Evolutionary conservation across 78 protist genomes (phyloP).

Genomic region (Salpingoeca rosetta): DNA sequence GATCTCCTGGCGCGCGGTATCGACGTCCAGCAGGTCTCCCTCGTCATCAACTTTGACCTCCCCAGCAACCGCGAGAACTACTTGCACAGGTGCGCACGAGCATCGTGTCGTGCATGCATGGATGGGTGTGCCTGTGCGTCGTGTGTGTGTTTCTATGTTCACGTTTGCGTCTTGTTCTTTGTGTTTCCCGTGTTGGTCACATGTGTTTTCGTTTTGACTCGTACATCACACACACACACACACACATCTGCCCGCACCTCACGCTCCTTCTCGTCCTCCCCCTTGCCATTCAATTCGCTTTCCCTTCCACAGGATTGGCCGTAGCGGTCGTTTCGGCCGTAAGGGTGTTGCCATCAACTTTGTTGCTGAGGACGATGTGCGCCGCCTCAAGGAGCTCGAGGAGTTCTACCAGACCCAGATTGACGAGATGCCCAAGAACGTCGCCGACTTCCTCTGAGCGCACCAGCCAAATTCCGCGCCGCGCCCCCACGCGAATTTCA

Average conservation of each 20-base stretch:
- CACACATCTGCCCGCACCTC: background rate
- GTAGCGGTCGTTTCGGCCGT: conserved; percentile 96
- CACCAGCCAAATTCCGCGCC: too few relatives aligned
- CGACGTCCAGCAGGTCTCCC: conserved; percentile 94
- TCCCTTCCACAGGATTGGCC: conserved; percentile 79
- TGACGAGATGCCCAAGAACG: conserved; percentile 94
- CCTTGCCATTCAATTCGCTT: too few relatives aligned
- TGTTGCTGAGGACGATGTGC: conserved; percentile 85
- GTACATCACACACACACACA: background rate
- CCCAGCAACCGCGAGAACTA: conserved; percentile 92
- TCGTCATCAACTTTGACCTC: conserved; percentile 95
- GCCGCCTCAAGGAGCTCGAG: conserved; percentile 85
- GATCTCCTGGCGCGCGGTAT: conserved; percentile 97
- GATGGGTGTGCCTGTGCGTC: background rate
- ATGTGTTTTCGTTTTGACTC: background rate
- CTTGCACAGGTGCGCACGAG: conserved; percentile 73
- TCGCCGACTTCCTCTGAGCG: background rate
- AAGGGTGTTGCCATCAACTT: conserved; percentile 99
- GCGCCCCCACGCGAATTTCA: too few relatives aligned
- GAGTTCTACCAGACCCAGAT: conserved; percentile 80
- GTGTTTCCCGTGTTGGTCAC: background rate
- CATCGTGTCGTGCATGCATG: background rate
- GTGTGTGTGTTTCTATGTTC: too few relatives aligned
- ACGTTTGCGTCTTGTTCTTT: background rate
- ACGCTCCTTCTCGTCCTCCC: background rate